Base-by-base conservation (phyloP, 2,329 filamentous ascomycete species). In the Neophaeococcomyces mojaviensis region DNA sequence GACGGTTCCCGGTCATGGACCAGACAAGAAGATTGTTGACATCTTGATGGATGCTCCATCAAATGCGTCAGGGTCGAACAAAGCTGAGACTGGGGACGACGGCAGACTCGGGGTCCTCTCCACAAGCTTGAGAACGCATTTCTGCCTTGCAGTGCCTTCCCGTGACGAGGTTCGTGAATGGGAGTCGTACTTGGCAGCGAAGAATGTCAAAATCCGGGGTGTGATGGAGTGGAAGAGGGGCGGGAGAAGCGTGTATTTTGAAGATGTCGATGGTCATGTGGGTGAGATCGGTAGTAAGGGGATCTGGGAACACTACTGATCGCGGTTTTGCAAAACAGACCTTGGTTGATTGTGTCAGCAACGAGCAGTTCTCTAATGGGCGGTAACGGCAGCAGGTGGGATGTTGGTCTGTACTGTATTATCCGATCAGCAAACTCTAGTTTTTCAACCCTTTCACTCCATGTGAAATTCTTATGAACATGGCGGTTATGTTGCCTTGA, bases 161-260 rank as follows among this genome's bases (percentile, higher is more conserved):
- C 52, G 53, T 3, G 52, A 53, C 7, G 58, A 58, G 18, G 59
- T 61, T 28, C 32, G 42, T 13, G 37, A 46, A 5, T 61, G 59
- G 58, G 54, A 61, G 20, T 46, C 49, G 18, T 55, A 58, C 50
- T 49, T 61, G 24, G 40, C 52, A 34, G 49, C 53, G n/a, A 49
- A 48, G 16, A 49, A 56, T 10, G 58, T 59, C 1, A 48, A 55
- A 22, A 49, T 61, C 9, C 48, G 44, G 6, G 57, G 51, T 1
- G 52, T 48, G 16, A 59, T 61, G 48, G 47, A 60, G 4, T 61
- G 59, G 59, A 49, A 55, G 9, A 42, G 51, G 2, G 59, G 59
- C 13, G 59, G 59, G 12, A 54, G 52, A 39, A 61, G 59, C 44
- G 56, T 61, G 24, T 61, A 61, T 52, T 61, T 61, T 45, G 53